These are phyloP conservation scores for Plasmodium gonderi DNA, from an alignment of 169 alveolate species.

Conservation along the genomic window DNA sequence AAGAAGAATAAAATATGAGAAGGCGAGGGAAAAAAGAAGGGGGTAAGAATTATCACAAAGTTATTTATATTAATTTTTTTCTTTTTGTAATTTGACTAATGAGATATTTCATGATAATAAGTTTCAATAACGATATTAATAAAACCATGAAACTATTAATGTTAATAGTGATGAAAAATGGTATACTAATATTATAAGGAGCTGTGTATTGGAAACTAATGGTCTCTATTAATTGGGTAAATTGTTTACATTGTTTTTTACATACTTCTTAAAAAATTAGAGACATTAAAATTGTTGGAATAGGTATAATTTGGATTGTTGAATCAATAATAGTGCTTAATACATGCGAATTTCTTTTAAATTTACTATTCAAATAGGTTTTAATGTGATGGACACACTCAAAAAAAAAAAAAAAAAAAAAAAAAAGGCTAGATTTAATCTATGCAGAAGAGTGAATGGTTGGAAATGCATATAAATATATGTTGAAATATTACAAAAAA, in stretches of 20 bases:
- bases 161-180: neutral
- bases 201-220: neutral
- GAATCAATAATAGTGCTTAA: neutral
- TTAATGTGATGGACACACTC: neutral
- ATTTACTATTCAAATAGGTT: neutral
- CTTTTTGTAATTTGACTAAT: neutral
- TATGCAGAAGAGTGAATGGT: neutral
- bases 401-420: neutral
- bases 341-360: neutral
- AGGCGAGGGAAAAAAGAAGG: neutral
- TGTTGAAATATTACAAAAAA: neutral
- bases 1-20: neutral
- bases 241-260: neutral
- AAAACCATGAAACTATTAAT: neutral
- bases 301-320: neutral
- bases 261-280: neutral
- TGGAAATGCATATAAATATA: neutral
- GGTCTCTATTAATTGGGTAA: neutral
- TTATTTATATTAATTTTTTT: neutral
- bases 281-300: neutral
- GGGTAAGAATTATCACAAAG: neutral
- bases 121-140: neutral
- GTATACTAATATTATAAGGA: neutral
- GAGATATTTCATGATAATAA: neutral
- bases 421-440: neutral